phyloP scores from a whole-genome alignment of 352 stramenopile genomes.

The Phytophthora idaei region DNA sequence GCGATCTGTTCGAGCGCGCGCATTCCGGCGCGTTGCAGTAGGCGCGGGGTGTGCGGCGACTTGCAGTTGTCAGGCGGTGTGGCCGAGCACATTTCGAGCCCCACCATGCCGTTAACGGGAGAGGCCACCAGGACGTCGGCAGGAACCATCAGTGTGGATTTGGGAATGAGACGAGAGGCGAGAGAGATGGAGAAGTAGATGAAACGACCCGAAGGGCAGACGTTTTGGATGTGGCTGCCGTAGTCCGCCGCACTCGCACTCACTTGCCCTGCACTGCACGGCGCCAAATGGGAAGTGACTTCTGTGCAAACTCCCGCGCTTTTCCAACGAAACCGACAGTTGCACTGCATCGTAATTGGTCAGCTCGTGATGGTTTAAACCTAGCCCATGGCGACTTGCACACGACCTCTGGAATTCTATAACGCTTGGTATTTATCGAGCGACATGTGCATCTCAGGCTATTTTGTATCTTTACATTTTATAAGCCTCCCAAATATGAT shows the following conservation, averaged over 20 bases:
- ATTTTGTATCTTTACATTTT: not conserved
- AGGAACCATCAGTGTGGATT: constrained; percentile 25
- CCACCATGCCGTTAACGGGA: constrained; percentile 37
- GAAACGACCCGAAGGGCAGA: constrained; percentile 18
- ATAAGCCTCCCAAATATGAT: not conserved
- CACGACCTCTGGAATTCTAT: not conserved
- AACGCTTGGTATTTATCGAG: not conserved
- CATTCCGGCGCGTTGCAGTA: constrained; percentile 58
- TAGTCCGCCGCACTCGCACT: not conserved
- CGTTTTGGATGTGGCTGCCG: constrained; percentile 2
- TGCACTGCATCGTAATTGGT: constrained; percentile 9
- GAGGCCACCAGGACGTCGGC: constrained; percentile 36
- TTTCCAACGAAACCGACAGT: constrained; percentile 19
- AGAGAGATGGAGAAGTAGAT: not conserved
- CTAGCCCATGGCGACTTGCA: constrained; percentile 7
- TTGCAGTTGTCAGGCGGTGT: constrained; percentile 36
- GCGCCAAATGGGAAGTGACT: constrained; percentile 34
- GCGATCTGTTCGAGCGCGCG: constrained; percentile 60
- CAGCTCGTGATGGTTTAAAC: constrained; percentile 5
- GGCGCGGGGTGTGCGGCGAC: constrained; percentile 35
- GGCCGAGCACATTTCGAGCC: constrained; percentile 46
- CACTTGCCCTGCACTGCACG: not conserved
- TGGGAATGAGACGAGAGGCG: constrained; percentile 8
- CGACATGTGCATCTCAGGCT: too few species aligned
- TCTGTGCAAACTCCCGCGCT: constrained; percentile 21